Evolutionary conservation across 2,329 filamentous ascomycete genomes (phyloP), one percentile per base, ranked within the genome.

Genomic region (Neopestalotiopsis clavispora): DNA sequence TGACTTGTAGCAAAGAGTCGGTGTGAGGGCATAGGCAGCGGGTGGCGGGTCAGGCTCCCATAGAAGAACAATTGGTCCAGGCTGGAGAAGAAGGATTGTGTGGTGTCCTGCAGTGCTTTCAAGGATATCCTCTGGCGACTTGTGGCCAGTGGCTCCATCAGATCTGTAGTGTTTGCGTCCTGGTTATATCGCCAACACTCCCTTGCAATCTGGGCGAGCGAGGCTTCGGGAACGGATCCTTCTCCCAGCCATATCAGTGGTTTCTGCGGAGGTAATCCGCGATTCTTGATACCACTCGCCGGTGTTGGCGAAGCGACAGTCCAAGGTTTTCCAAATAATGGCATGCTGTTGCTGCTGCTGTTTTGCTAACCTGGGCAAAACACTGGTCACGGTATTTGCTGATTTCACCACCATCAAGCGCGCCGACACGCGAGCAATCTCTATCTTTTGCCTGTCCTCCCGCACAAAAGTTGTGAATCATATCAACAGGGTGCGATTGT

Each of bases 61-160:
- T 30, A 59, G 57, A 59, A 59, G 57, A 59, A 59, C 5, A 59
- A 23, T 34, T 59, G 57, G 23, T 59, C 57, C 12, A 59, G 28
- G 5, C 23, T n/a, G 57, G 57, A 59, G 10, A 59, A 34, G 20
- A 30, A 34, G 14, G 12, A 12, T 13, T 59, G n/a, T 9, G 23
- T 30, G 4, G 30, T 30, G 13, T 59, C 57, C 6, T n/a, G n/a
- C 12, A 28, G 6, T 10, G 57, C 12, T 17, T 59, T 59, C 6
- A 30, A 14, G 9, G 23, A 34, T 59, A 30, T 23, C 12, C 30
- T 59, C 28, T 30, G 30, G 30, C 30, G 57, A 30, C 5, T 30
- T 10, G 10, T 6, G 23, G 30, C 14, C 12, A 59, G 10, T 6
- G 23, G 28, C 13, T 59, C 23, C 9, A 59, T 59, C 57, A 30